These are phyloP conservation scores for Nemania serpens DNA, from an alignment of 2,329 filamentous ascomycete species.

Conservation along the genomic window DNA sequence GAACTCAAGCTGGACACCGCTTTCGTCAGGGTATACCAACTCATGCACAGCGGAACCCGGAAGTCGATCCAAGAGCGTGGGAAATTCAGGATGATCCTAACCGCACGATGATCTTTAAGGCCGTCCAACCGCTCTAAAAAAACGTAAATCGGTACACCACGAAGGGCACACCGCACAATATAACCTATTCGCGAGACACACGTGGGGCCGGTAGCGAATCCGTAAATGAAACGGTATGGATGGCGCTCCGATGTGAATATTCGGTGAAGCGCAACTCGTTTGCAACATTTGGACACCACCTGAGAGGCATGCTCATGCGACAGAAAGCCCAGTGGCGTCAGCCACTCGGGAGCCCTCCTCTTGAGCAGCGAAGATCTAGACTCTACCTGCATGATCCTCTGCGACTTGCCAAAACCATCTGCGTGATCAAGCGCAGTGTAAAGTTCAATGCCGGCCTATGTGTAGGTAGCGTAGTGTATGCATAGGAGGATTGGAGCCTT, in stretches of 20 bases:
- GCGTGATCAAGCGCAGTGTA: background rate
- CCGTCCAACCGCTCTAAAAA: background rate
- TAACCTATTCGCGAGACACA: conserved; percentile 11
- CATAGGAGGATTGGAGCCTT: background rate
- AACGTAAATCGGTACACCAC: background rate
- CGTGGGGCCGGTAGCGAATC: background rate
- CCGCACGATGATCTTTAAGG: background rate
- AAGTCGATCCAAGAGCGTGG: conserved; percentile 7
- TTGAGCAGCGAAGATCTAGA: too few relatives aligned
- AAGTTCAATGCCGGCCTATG: too few relatives aligned
- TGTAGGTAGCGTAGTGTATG: background rate
- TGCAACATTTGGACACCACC: background rate
- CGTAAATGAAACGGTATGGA: background rate
- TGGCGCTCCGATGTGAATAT: background rate
- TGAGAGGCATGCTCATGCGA: background rate
- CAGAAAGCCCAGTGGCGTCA: conserved; percentile 14
- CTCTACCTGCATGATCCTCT: background rate
- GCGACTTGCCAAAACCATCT: background rate
- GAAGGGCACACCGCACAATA: background rate
- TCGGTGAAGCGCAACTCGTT: conserved; percentile 4
- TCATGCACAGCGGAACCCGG: conserved; percentile 5
- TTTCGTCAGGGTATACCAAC: conserved; percentile 3
- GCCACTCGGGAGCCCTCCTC: conserved; percentile 3
- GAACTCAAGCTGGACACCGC: background rate
- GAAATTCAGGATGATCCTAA: conserved; percentile 12